Evolutionary conservation across 306 rosid species (phyloP).

Genomic region (Cucurbita ficifolia): DNA sequence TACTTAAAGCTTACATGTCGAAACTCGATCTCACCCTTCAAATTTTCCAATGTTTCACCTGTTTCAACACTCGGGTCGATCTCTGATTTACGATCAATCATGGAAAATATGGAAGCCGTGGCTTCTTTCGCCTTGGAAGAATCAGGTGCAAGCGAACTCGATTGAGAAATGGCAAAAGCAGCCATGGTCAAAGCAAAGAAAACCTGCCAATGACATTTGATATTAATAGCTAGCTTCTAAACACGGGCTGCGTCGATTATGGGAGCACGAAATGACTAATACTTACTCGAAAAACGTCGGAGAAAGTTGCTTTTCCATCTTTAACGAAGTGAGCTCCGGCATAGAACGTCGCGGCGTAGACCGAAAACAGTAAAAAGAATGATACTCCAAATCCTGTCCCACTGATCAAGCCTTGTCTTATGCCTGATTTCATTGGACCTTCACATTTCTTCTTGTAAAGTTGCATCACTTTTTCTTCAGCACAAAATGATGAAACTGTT

Average conservation of each 20-base stretch:
- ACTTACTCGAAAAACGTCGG: conserved; percentile 46
- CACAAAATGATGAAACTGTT: conserved; percentile 75
- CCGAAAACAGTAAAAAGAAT: conserved; percentile 24
- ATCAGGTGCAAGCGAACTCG: conserved; percentile 35
- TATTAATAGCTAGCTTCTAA: not conserved
- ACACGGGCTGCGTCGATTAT: not conserved
- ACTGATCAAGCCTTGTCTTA: conserved; percentile 40
- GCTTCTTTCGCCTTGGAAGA: conserved; percentile 41
- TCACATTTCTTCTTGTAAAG: conserved; percentile 50
- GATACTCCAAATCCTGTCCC: conserved; percentile 49
- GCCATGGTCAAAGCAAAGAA: conserved; percentile 48
- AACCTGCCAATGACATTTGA: conserved; percentile 27
- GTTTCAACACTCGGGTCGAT: conserved; percentile 39
- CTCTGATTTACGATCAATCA: conserved; percentile 48
- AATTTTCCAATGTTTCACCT: conserved; percentile 27
- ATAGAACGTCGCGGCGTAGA: conserved; percentile 41
- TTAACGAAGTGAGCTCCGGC: conserved; percentile 44
- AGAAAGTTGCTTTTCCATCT: conserved; percentile 31
- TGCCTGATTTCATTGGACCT: conserved; percentile 43
- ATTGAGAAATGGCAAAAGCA: conserved; percentile 38
- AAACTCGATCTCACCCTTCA: conserved; percentile 53
- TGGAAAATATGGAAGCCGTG: conserved; percentile 48
- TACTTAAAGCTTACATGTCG: conserved; percentile 51
- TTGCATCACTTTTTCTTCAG: conserved; percentile 68
- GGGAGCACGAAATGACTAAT: not conserved